Percentiles rank a stretch among this genome's conserved stretches.
phyloP scores from a whole-genome alignment of 2,329 filamentous ascomycete species.

The Fusarium xylarioides region DNA sequence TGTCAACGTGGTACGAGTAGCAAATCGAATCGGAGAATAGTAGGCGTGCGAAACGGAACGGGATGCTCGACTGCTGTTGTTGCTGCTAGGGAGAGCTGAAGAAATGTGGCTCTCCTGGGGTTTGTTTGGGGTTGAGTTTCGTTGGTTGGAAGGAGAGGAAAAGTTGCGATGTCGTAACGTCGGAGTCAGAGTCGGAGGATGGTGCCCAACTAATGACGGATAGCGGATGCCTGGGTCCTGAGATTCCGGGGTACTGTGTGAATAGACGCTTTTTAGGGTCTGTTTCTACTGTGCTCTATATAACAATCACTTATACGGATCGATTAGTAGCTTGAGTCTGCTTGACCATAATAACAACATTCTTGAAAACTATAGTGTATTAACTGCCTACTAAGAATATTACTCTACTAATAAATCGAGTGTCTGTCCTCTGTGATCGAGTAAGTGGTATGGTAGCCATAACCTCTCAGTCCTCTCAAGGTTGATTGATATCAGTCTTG shows the following conservation, averaged over 20 bases:
- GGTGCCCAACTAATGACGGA: constrained; percentile 26
- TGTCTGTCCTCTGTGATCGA: background rate
- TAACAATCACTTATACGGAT: background rate
- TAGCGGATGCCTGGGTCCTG: constrained; percentile 24
- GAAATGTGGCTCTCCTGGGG: constrained; percentile 9
- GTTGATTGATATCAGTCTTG: background rate
- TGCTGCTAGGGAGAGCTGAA: background rate
- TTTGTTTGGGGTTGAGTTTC: background rate
- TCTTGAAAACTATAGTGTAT: background rate
- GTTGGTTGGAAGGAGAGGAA: background rate
- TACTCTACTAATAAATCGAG: background rate
- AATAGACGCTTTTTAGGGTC: rapidly evolving
- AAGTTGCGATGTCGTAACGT: constrained; percentile 21
- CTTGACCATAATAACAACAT: background rate
- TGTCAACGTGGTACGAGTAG: constrained; percentile 12
- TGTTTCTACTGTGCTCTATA: background rate
- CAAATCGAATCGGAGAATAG: constrained; percentile 10
- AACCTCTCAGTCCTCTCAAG: background rate
- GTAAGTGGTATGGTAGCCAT: background rate
- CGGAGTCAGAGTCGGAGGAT: constrained; percentile 12
- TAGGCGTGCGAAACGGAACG: background rate
- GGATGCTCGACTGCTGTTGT: background rate
- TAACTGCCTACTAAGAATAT: too few relatives aligned
- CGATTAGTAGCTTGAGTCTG: background rate
- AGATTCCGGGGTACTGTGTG: constrained; percentile 16